phyloP scores from a whole-genome alignment of 805 yeast genomes.

The Yarrowia phangngaensis region DNA sequence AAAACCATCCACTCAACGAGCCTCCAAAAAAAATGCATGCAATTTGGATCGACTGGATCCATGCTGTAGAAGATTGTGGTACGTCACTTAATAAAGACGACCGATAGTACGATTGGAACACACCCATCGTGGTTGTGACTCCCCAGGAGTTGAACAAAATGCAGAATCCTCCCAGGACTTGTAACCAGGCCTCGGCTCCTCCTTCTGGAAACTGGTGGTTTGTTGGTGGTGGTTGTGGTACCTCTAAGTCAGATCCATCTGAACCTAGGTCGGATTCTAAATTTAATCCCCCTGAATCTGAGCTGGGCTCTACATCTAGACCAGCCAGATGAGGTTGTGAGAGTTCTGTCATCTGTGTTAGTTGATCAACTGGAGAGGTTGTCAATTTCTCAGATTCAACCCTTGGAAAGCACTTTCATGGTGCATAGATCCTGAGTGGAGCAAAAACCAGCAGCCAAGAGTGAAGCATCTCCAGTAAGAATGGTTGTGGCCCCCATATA shows the following conservation, averaged over 20 bases:
- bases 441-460: too few relatives aligned
- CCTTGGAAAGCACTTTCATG: too few relatives aligned
- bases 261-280: too few relatives aligned
- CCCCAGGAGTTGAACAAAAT: slow-evolving; percentile 53
- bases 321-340: too few relatives aligned
- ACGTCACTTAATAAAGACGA: slow-evolving; percentile 43
- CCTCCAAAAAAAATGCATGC: slow-evolving; percentile 33
- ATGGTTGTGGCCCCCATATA: too few relatives aligned
- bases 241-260: neutral
- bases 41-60: slow-evolving; percentile 40
- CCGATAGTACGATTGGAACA: slow-evolving; percentile 50
- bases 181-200: slow-evolving; percentile 48
- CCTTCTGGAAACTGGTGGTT: slow-evolving; percentile 41
- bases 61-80: slow-evolving; percentile 46
- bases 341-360: too few relatives aligned
- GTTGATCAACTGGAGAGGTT: too few relatives aligned
- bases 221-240: neutral
- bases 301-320: too few relatives aligned
- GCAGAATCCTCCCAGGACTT: slow-evolving; percentile 47
- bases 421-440: too few relatives aligned
- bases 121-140: slow-evolving; percentile 54
- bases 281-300: too few relatives aligned
- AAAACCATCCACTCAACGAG: slow-evolving; percentile 36
- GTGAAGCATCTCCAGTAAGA: too few relatives aligned
- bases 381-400: too few relatives aligned